Conservation (phyloP, 2,329 filamentous ascomycete species). For the Ophiostoma perfectum region DNA sequence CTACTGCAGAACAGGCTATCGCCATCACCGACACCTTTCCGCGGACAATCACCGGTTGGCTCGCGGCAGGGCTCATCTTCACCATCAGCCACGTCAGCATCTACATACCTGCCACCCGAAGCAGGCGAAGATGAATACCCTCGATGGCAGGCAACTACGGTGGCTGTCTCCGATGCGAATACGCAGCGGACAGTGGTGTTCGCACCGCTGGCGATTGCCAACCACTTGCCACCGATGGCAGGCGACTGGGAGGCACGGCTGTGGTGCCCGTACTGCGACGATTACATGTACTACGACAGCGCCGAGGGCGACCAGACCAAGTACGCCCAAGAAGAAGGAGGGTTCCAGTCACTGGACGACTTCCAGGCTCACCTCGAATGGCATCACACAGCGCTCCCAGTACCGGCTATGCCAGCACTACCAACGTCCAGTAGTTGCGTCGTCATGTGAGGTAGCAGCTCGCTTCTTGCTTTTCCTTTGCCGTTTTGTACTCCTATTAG, state of each 20-base stretch:
- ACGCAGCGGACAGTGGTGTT: slow-evolving; percentile 49
- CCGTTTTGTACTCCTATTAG: not conserved
- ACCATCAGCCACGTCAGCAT: slow-evolving; percentile 2
- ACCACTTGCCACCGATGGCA: slow-evolving; percentile 47
- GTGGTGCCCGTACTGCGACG: slow-evolving; percentile 54
- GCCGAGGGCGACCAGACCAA: slow-evolving; percentile 48
- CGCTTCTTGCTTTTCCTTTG: not conserved
- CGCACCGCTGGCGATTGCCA: slow-evolving; percentile 53
- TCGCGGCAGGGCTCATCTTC: not conserved
- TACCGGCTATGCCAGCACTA: slow-evolving; percentile 34
- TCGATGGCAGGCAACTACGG: slow-evolving; percentile 50
- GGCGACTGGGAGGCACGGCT: slow-evolving; percentile 50
- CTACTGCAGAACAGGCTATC: not conserved
- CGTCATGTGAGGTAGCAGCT: slow-evolving; percentile 24
- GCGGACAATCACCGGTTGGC: not conserved
- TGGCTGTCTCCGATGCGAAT: slow-evolving; percentile 37
- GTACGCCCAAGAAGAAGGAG: slow-evolving; percentile 44
- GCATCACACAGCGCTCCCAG: slow-evolving; percentile 45
- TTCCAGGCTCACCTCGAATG: slow-evolving; percentile 54
- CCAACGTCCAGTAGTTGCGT: slow-evolving; percentile 36
- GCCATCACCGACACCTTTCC: slow-evolving; percentile 11
- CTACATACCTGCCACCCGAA: slow-evolving; percentile 23
- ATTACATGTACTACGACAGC: slow-evolving; percentile 45
- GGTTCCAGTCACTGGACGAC: slow-evolving; percentile 44
- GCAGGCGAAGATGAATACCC: slow-evolving; percentile 30